Evolutionary conservation across 768 basidiomycete genomes (phyloP).

Genomic region (Daedalea quercina): DNA sequence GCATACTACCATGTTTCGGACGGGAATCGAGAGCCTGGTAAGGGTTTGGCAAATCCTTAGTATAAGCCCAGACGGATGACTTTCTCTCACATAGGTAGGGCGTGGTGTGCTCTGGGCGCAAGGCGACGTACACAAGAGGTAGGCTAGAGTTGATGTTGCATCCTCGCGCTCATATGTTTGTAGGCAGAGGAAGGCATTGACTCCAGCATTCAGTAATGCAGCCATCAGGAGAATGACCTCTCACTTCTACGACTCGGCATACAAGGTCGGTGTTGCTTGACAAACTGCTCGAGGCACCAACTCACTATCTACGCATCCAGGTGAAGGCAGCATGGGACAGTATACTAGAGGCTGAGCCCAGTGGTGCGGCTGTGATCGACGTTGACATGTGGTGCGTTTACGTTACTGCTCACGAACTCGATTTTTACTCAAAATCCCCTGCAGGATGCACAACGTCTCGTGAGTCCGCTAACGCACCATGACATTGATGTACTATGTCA

Average conservation of each 20-base stretch:
- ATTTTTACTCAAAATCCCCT: neutral
- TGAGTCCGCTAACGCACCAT: slow-evolving; percentile 14
- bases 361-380: slow-evolving; percentile 30
- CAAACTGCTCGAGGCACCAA: neutral
- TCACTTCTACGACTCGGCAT: slow-evolving; percentile 44
- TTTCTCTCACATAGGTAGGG: slow-evolving; percentile 17
- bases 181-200: slow-evolving; percentile 44
- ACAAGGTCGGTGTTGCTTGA: slow-evolving; percentile 31
- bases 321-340: slow-evolving; percentile 29
- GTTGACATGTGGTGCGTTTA: slow-evolving; percentile 36
- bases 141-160: neutral
- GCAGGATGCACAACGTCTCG: slow-evolving; percentile 40
- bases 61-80: neutral
- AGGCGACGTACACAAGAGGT: slow-evolving; percentile 39
- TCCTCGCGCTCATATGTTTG: neutral
- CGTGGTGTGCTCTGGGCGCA: slow-evolving; percentile 32
- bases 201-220: slow-evolving; percentile 46
- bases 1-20: slow-evolving; percentile 25
- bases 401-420: neutral
- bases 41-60: neutral
- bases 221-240: slow-evolving; percentile 39
- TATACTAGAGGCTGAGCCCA: slow-evolving; percentile 8
- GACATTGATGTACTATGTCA: neutral
- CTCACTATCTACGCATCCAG: slow-evolving; percentile 9
- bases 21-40: slow-evolving; percentile 33